These are phyloP conservation scores for Ogataea naganishii DNA, from an alignment of 805 yeast genomes.

Conservation along the genomic window DNA sequence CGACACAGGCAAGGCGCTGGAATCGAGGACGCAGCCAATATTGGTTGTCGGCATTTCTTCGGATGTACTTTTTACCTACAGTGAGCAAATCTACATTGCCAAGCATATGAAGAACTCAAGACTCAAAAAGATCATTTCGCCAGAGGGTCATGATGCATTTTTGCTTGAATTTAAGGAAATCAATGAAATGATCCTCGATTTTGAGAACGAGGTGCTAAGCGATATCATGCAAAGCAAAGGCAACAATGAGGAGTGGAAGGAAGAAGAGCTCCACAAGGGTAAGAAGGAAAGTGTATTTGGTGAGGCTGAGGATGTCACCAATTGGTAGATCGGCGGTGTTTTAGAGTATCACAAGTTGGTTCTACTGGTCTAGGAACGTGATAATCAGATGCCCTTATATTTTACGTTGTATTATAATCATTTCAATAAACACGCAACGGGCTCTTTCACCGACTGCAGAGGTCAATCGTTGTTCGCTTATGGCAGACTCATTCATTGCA, in stretches of 20 bases:
- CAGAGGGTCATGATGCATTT: slow-evolving; percentile 98
- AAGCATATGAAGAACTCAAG: slow-evolving; percentile 60
- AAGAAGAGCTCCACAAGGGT: slow-evolving; percentile 29
- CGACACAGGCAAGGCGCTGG: slow-evolving; percentile 41
- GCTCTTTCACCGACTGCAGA: too few relatives aligned
- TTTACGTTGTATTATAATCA: too few relatives aligned
- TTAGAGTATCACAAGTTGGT: too few relatives aligned
- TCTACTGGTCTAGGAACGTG: too few relatives aligned
- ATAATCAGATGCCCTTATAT: too few relatives aligned
- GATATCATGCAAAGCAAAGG: slow-evolving; percentile 50
- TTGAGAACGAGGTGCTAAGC: slow-evolving; percentile 48
- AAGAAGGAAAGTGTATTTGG: slow-evolving; percentile 74
- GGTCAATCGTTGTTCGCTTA: too few relatives aligned
- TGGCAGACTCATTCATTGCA: too few relatives aligned
- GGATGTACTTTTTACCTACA: slow-evolving; percentile 86
- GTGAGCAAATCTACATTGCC: slow-evolving; percentile 85
- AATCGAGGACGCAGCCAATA: slow-evolving; percentile 61
- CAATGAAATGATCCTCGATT: slow-evolving; percentile 59
- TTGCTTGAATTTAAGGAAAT: slow-evolving; percentile 80
- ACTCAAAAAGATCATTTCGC: slow-evolving; percentile 71
- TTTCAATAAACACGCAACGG: too few relatives aligned
- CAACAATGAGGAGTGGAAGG: slow-evolving; percentile 37
- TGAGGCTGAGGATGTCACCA: slow-evolving; percentile 92
- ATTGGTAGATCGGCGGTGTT: slow-evolving; percentile 63
- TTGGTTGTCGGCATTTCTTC: slow-evolving; percentile 83